Evolutionary conservation across 306 rosid species (phyloP).

Genomic region (Lathyrus tuberosus): DNA sequence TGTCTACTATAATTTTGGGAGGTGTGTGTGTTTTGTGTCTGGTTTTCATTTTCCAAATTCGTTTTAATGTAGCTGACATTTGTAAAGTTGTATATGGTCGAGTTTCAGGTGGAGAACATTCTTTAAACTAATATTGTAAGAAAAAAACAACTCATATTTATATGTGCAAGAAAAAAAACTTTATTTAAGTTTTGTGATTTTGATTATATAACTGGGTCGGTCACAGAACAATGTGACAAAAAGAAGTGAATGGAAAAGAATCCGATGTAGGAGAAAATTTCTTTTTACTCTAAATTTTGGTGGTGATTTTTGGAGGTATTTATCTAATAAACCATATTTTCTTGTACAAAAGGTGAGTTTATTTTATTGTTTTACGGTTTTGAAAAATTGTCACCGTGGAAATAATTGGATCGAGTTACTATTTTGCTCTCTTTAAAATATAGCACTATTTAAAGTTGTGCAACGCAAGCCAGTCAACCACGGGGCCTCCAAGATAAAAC

Average conservation of each 20-base stretch:
- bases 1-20: slow-evolving; percentile 63
- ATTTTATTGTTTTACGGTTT: too few species aligned
- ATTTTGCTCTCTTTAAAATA: too few species aligned
- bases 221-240: slow-evolving; percentile 19
- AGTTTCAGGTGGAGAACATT: slow-evolving; percentile 56
- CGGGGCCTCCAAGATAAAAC: too few species aligned
- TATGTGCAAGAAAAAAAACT: slow-evolving; percentile 5
- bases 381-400: too few species aligned
- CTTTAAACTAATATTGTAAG: slow-evolving; percentile 42
- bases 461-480: too few species aligned
- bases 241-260: slow-evolving; percentile 38
- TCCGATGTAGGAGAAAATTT: slow-evolving; percentile 42
- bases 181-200: slow-evolving; percentile 30
- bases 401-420: too few species aligned
- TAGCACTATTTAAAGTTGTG: too few species aligned
- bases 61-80: slow-evolving; percentile 43
- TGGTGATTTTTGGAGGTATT: slow-evolving; percentile 3
- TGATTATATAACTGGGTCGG: neutral
- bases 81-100: slow-evolving; percentile 44
- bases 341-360: too few species aligned
- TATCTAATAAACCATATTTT: neutral
- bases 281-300: slow-evolving; percentile 9
- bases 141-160: slow-evolving; percentile 1
- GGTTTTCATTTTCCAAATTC: slow-evolving; percentile 50
- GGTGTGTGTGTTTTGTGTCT: slow-evolving; percentile 43